Conservation (phyloP, 169 alveolate species). For the Plasmodium vivax region DNA sequence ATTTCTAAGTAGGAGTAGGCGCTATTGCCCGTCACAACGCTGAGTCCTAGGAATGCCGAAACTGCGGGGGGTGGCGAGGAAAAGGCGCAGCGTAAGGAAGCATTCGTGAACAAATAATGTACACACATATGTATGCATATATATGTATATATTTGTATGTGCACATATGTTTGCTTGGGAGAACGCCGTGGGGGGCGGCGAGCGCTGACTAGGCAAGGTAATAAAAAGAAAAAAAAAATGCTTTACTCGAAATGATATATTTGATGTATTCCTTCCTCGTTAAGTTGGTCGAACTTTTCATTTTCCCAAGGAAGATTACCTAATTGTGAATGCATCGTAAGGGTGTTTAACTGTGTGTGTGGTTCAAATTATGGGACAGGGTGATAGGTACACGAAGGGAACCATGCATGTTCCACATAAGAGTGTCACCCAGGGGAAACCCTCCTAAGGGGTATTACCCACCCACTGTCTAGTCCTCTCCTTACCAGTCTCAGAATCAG, state of each 20-base stretch:
- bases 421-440: not conserved
- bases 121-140: not conserved
- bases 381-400: not conserved
- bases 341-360: not conserved
- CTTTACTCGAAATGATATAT: constrained; percentile 56
- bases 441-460: not conserved
- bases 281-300: constrained; percentile 50
- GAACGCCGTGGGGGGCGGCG: not conserved
- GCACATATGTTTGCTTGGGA: not conserved
- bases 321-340: not conserved
- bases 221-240: not conserved
- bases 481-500: constrained; percentile 18
- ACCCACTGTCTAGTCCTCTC: not conserved
- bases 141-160: not conserved
- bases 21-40: constrained; percentile 30
- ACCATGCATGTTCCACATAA: not conserved
- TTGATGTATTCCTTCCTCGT: constrained; percentile 54
- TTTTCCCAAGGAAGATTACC: constrained; percentile 36
- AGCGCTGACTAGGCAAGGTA: not conserved
- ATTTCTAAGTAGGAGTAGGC: constrained; percentile 48
- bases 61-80: not conserved
- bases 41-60: constrained; percentile 29
- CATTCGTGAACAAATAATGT: not conserved
- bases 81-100: not conserved
- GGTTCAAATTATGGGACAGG: not conserved